These are phyloP conservation scores for Madurella mycetomatis DNA, from an alignment of 2,329 filamentous ascomycete genomes.

Conservation along the genomic window DNA sequence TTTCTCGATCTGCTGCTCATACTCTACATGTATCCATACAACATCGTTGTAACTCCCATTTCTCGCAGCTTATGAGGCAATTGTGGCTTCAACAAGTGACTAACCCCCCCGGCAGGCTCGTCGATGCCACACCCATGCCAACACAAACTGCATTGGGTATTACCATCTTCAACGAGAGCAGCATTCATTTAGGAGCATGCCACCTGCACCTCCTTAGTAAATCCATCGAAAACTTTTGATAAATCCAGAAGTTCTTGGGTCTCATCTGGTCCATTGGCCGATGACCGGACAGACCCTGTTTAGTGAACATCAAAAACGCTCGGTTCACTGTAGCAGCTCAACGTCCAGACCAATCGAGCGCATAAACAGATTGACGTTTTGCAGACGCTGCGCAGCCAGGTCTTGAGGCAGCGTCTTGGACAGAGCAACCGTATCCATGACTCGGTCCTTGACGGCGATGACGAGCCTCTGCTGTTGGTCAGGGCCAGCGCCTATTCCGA, in stretches of 20 bases:
- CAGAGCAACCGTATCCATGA: conserved; percentile 88
- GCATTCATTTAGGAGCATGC: neutral
- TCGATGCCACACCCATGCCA: neutral
- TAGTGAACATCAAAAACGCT: neutral
- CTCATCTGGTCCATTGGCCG: neutral
- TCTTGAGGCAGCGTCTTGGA: conserved; percentile 85
- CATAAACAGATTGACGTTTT: conserved; percentile 98
- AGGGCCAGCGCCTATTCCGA: conserved; percentile 87
- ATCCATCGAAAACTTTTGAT: conserved; percentile 2
- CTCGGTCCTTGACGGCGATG: conserved; percentile 92
- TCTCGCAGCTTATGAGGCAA: too few relatives aligned
- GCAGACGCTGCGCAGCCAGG: conserved; percentile 76
- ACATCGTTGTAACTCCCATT: neutral
- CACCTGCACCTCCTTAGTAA: neutral
- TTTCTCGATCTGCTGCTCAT: neutral
- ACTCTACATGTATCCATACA: conserved; percentile 11
- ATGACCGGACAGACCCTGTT: neutral
- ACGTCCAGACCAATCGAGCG: conserved; percentile 97
- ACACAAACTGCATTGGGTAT: neutral
- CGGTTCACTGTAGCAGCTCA: conserved; percentile 53
- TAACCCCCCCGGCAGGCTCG: too few relatives aligned
- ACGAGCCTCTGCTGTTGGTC: conserved; percentile 95
- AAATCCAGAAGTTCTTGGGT: conserved; percentile 7
- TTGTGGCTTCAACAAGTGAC: neutral
- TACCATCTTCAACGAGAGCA: neutral